Evolutionary conservation across 768 basidiomycete species (phyloP), one percentile per base, ranked within the genome.

Genomic region (Suillus tomentosus): DNA sequence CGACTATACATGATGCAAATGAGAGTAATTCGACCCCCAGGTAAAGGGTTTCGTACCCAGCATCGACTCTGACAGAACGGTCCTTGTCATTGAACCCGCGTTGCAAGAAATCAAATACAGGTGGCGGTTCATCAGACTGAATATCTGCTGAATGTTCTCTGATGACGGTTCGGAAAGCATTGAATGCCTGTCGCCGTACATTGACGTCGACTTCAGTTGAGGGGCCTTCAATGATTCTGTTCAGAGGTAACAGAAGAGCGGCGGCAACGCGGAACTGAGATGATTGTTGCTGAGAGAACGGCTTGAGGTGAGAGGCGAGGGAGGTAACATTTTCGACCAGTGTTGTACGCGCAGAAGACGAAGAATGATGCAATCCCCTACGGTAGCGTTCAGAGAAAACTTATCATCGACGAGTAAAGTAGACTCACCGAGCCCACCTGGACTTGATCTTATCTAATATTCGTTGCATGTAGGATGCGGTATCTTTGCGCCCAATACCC

Each of bases 1-100:
- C 81, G 81, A 34, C 75, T 77, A n/a, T 42, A 59, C 37, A 45
- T 39, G 39, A 11, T 40, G 3, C 43, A 64, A n/a, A 50, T 40
- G 54, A 73, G 53, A 75, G 61, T 43, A 63, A 58, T 11, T 34
- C 14, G 10, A 36, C 27, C 48, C 27, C 42, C 5, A 34, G 31
- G 19, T n/a, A 6, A 31, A 13, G 3, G 3, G 24, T 34, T 42
- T 3, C 22, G 1, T 74, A 92, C 91, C 91, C 92, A 60, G 91
- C 88, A 66, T 80, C 78, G 17, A 93, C 71, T 43, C 91, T 83
- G 24, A 87, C 84, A 48, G 79, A 81, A 62, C 91, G 81, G 66
- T 89, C 83, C 45, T 70, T 73, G 66, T 89, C 83, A 11, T 71
- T 77, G 65, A 90, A 72, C 3, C 86, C 88, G 24, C 74, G 75